Percentiles rank a stretch among this genome's conserved stretches.
Evolutionary conservation across 2,329 filamentous ascomycete genomes (phyloP).

Genomic region (Aspergillus jensenii): DNA sequence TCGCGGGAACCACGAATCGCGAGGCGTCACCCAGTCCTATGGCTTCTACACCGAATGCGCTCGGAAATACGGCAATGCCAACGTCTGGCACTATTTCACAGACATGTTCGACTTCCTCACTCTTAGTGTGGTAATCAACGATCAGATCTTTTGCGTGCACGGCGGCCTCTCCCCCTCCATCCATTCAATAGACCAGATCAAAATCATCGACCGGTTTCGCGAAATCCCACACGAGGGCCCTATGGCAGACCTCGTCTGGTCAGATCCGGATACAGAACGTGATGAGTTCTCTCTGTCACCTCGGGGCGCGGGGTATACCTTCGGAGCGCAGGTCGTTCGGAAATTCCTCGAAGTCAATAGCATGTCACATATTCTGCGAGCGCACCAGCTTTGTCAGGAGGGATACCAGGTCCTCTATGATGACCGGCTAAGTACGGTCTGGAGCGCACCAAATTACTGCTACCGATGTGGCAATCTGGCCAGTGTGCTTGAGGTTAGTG

Average conservation of each 20-base stretch:
- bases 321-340: constrained; percentile 95
- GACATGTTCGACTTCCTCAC: constrained; percentile 99
- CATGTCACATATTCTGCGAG: constrained; percentile 95
- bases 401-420: constrained; percentile 97
- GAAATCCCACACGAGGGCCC: constrained; percentile 98
- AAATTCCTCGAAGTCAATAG: constrained; percentile 97
- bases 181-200: constrained; percentile 98
- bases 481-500: constrained; percentile 92
- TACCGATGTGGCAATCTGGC: constrained; percentile 97
- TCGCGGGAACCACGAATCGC: constrained; percentile 95
- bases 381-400: constrained; percentile 98
- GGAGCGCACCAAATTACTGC: constrained; percentile 96
- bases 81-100: constrained; percentile 99
- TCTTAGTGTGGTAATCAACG: constrained; percentile 94
- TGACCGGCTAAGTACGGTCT: constrained; percentile 90
- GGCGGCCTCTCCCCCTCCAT: constrained; percentile 88
- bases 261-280: constrained; percentile 92
- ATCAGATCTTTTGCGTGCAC: constrained; percentile 98
- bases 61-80: constrained; percentile 96
- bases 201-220: constrained; percentile 97
- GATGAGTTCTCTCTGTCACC: constrained; percentile 96
- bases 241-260: constrained; percentile 99
- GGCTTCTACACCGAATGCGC: constrained; percentile 99
- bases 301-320: constrained; percentile 92
- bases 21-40: constrained; percentile 97